phyloP scores from a whole-genome alignment of 305 asterid species.

The Fraxinus floribunda region DNA sequence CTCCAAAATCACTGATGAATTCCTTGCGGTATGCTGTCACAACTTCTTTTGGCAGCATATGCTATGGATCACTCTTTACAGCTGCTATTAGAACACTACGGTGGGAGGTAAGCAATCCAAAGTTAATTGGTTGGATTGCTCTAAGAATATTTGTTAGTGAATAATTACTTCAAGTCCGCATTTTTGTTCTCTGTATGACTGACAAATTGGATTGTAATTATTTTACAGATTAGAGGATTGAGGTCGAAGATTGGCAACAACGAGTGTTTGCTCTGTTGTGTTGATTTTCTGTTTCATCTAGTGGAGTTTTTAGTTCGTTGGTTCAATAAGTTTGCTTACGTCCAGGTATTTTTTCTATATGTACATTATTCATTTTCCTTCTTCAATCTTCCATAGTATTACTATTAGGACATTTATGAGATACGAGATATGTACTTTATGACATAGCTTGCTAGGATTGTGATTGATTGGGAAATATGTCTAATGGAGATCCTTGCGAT shows the following conservation, averaged over 20 bases:
- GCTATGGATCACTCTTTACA: constrained; percentile 97
- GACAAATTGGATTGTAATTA: constrained; percentile 6
- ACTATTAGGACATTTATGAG: background rate
- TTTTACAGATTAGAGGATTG: constrained; percentile 85
- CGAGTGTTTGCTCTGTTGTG: constrained; percentile 95
- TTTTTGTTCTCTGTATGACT: too few relatives aligned
- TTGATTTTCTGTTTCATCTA: constrained; percentile 85
- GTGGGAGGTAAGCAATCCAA: constrained; percentile 69
- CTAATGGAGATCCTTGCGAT: too few relatives aligned
- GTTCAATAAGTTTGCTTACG: constrained; percentile 97
- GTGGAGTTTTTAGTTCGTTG: constrained; percentile 94
- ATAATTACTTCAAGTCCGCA: background rate
- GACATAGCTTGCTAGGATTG: background rate
- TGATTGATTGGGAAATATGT: background rate
- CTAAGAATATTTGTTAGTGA: background rate
- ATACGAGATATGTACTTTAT: background rate
- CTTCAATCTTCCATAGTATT: background rate
- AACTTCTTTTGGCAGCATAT: constrained; percentile 95
- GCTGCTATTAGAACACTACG: constrained; percentile 91
- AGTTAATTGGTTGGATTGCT: background rate
- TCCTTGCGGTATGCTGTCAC: constrained; percentile 75
- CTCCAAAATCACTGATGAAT: constrained; percentile 67
- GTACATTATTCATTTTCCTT: background rate
- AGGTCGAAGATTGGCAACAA: constrained; percentile 94
- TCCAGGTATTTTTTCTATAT: constrained; percentile 57